phyloP scores from a whole-genome alignment of 1,284 basidiomycete genomes.

The Marasmius oreades region DNA sequence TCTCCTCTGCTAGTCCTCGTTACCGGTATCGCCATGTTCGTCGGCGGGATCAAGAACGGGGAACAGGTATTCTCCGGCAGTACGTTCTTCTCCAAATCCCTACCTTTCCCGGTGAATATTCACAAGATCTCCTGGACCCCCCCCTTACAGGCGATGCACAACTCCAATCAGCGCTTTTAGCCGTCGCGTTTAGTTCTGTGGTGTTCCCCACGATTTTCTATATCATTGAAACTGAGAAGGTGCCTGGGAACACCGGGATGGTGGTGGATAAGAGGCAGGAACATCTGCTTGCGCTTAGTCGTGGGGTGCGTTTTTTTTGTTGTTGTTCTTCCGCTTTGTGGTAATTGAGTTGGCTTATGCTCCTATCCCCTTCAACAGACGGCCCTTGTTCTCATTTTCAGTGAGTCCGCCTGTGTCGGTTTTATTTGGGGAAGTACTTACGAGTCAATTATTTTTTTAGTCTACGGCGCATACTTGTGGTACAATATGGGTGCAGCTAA shows the following conservation, averaged over 20 bases:
- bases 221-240: slow-evolving; percentile 1
- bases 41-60: not conserved
- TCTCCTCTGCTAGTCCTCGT: slow-evolving; percentile 3
- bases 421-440: not conserved
- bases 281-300: not conserved
- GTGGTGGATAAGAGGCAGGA: not conserved
- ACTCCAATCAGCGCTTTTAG: slow-evolving; percentile 3
- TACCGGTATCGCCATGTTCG: slow-evolving; percentile 1
- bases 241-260: not conserved
- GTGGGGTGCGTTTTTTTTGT: not conserved
- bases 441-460: not conserved
- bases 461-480: not conserved
- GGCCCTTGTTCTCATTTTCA: not conserved
- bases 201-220: slow-evolving; percentile 6
- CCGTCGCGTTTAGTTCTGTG: slow-evolving; percentile 3
- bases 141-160: slow-evolving; percentile 3
- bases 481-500: slow-evolving; percentile 1
- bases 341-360: not conserved
- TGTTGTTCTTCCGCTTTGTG: too few species aligned
- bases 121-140: not conserved
- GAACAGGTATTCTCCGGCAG: slow-evolving; percentile 4
- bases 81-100: not conserved
- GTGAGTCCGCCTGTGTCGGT: not conserved
- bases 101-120: too few species aligned
- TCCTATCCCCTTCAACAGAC: not conserved